A percentile compares a stretch with the other conserved stretches of the same genome.
These are phyloP conservation scores for Pisolithus thermaeus DNA, from an alignment of 1,284 basidiomycete species.

Conservation along the genomic window DNA sequence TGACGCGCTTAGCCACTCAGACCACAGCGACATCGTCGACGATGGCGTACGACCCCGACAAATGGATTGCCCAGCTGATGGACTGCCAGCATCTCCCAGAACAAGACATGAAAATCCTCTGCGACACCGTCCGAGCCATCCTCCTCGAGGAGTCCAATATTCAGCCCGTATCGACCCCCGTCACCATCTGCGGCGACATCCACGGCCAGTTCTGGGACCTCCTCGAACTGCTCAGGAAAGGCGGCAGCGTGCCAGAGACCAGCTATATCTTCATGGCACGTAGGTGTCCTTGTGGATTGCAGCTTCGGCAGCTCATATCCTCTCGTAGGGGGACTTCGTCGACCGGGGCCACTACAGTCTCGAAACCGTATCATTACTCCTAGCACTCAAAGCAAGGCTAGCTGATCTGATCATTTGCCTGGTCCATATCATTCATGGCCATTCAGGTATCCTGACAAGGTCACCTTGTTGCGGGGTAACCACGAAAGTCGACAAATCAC, in stretches of 20 bases:
- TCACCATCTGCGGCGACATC: slow-evolving; percentile 92
- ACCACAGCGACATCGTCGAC: slow-evolving; percentile 1
- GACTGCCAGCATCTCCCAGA: slow-evolving; percentile 87
- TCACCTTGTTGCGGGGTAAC: slow-evolving; percentile 89
- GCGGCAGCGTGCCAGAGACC: slow-evolving; percentile 83
- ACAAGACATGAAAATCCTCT: slow-evolving; percentile 86
- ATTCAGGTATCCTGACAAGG: slow-evolving; percentile 82
- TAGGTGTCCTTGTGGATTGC: slow-evolving; percentile 37
- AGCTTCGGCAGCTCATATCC: slow-evolving; percentile 2
- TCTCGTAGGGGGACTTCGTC: slow-evolving; percentile 87
- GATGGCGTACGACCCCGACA: slow-evolving; percentile 51
- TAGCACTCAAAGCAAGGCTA: slow-evolving; percentile 88
- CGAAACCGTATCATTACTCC: slow-evolving; percentile 89
- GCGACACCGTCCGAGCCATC: slow-evolving; percentile 78
- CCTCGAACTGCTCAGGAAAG: slow-evolving; percentile 84
- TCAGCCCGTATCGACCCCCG: slow-evolving; percentile 86
- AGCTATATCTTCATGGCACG: slow-evolving; percentile 98
- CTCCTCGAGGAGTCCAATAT: slow-evolving; percentile 96
- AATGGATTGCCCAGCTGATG: slow-evolving; percentile 77
- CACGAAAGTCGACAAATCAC: slow-evolving; percentile 97
- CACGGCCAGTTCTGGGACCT: slow-evolving; percentile 97
- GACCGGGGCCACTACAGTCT: slow-evolving; percentile 95
- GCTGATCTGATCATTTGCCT: slow-evolving; percentile 10
- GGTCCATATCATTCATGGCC: slow-evolving; percentile 2
- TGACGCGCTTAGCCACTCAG: not conserved